phyloP scores from a whole-genome alignment of 371 early-diverging fungal genomes.

The Sporodiniella umbellata region DNA sequence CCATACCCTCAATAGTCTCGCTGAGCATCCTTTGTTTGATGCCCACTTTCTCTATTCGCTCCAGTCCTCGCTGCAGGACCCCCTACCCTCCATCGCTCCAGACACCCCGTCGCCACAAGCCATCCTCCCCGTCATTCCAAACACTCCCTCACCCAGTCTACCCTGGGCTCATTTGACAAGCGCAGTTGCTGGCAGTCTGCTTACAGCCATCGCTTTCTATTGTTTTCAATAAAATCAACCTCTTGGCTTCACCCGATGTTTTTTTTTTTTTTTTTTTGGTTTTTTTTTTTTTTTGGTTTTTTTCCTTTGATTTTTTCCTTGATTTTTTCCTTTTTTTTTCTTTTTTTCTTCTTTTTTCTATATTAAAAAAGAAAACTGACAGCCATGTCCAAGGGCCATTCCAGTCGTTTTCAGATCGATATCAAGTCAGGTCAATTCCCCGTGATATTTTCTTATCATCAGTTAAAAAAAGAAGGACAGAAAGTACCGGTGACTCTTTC shows the following conservation, averaged over 20 bases:
- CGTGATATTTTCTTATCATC: conserved; percentile 16
- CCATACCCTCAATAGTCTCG: conserved; percentile 14
- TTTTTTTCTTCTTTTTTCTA: too few relatives aligned
- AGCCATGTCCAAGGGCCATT: background rate
- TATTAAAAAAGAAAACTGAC: background rate
- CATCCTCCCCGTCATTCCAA: too few relatives aligned
- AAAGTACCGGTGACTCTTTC: conserved; percentile 2
- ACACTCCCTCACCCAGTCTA: too few relatives aligned
- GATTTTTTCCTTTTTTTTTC: background rate
- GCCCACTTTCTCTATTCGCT: background rate
- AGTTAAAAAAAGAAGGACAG: conserved; percentile 16
- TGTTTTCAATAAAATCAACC: too few relatives aligned
- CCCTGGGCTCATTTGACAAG: too few relatives aligned
- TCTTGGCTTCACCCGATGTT: too few relatives aligned
- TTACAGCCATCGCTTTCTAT: conserved; percentile 37
- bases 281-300: conserved; percentile 1
- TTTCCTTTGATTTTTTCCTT: background rate
- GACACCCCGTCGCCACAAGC: too few relatives aligned
- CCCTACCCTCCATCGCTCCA: too few relatives aligned
- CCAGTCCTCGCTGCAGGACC: too few relatives aligned
- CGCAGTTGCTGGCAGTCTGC: conserved; percentile 41
- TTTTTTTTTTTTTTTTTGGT: background rate
- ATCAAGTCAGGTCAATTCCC: conserved; percentile 13
- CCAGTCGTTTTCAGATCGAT: conserved; percentile 14
- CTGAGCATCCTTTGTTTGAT: conserved; percentile 16